Evolutionary conservation across 2,329 filamentous ascomycete species (phyloP).

Genomic region (Fusarium sublunatum): DNA sequence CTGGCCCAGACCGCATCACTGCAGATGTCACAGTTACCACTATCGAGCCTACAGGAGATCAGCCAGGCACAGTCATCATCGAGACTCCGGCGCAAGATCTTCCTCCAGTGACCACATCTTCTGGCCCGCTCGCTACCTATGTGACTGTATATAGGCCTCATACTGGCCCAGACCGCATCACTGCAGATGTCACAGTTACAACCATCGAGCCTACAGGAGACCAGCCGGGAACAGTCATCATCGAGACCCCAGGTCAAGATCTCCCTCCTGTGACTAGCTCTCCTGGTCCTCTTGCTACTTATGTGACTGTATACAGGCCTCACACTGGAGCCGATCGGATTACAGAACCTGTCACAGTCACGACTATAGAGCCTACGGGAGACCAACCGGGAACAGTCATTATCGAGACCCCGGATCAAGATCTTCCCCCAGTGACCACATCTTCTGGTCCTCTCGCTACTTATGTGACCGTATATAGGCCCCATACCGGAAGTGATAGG

Average conservation of each 20-base stretch:
- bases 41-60: conserved; percentile 16
- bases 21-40: conserved; percentile 19
- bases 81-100: conserved; percentile 27
- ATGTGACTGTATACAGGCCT: conserved; percentile 28
- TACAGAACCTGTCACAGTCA: conserved; percentile 25
- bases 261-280: conserved; percentile 25
- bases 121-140: conserved; percentile 20
- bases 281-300: conserved; percentile 16
- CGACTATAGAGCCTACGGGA: conserved; percentile 21
- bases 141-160: conserved; percentile 28
- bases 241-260: conserved; percentile 31
- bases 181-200: conserved; percentile 21
- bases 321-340: conserved; percentile 19
- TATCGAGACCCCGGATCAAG: conserved; percentile 29
- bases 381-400: conserved; percentile 33
- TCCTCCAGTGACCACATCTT: conserved; percentile 23
- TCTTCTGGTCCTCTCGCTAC: conserved; percentile 17
- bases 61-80: conserved; percentile 31
- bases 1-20: conserved; percentile 19
- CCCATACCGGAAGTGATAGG: conserved; percentile 13
- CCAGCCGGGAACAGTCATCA: conserved; percentile 31
- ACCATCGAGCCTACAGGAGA: conserved; percentile 23
- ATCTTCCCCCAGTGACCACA: conserved; percentile 27
- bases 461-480: conserved; percentile 29
- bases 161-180: conserved; percentile 19